phyloP scores from a whole-genome alignment of 768 basidiomycete genomes.

The Agrocybe chaxingu region DNA sequence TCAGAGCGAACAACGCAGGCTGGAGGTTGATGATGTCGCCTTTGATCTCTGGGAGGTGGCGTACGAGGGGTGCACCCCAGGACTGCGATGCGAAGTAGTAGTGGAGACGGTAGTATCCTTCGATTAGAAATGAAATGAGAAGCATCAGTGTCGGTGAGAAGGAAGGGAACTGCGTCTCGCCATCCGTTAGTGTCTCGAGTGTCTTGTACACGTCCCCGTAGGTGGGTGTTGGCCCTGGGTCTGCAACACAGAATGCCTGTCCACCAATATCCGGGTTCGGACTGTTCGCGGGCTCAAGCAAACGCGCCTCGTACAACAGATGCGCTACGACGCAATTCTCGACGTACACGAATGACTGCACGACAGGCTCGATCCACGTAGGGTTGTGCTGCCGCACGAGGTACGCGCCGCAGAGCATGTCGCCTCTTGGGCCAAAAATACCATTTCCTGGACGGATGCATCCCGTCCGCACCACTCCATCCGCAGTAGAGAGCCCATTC shows the following conservation, averaged over 20 bases:
- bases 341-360: constrained; percentile 70
- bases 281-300: constrained; percentile 44
- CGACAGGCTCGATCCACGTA: constrained; percentile 54
- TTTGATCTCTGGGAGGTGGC: constrained; percentile 39
- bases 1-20: constrained; percentile 54
- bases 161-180: constrained; percentile 50
- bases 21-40: constrained; percentile 56
- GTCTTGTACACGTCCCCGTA: constrained; percentile 60
- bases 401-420: constrained; percentile 63
- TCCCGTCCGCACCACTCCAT: constrained; percentile 54
- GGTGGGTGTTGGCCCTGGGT: constrained; percentile 61
- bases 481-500: constrained; percentile 20
- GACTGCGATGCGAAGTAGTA: constrained; percentile 31
- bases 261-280: constrained; percentile 67
- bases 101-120: constrained; percentile 50
- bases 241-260: constrained; percentile 62
- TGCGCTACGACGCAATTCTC: constrained; percentile 76
- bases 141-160: constrained; percentile 67
- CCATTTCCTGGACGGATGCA: constrained; percentile 79
- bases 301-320: constrained; percentile 67
- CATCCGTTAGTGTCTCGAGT: constrained; percentile 53
- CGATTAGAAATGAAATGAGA: constrained; percentile 55
- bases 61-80: constrained; percentile 16
- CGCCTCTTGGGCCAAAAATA: constrained; percentile 72
- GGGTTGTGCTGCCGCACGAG: constrained; percentile 58